Evolutionary conservation across 1,139 yeast species (phyloP).

Genomic region (Saccharomyces hybrid): DNA sequence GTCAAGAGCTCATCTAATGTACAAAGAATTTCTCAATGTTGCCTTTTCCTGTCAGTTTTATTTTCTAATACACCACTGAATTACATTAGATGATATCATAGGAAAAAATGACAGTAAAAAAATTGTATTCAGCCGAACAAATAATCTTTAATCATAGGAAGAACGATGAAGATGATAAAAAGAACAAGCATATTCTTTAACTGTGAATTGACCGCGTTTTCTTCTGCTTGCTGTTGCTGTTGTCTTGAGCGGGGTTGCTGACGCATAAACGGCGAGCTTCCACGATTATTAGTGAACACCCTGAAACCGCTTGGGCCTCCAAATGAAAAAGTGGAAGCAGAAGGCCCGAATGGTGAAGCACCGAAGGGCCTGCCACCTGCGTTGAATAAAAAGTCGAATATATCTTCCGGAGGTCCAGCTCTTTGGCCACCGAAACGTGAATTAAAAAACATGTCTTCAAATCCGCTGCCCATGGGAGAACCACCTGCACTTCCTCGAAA

Average conservation of each 20-base stretch:
- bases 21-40: background rate
- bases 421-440: constrained; percentile 12
- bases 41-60: background rate
- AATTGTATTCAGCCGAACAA: background rate
- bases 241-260: constrained; percentile 15
- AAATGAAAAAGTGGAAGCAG: constrained; percentile 40
- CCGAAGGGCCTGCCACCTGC: constrained; percentile 39
- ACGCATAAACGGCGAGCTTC: constrained; percentile 18
- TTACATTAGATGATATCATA: background rate
- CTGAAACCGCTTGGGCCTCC: constrained; percentile 41
- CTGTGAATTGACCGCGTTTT: background rate
- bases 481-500: constrained; percentile 29
- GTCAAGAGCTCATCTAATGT: background rate
- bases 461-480: constrained; percentile 13
- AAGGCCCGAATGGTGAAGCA: constrained; percentile 28
- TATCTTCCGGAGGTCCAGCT: constrained; percentile 34
- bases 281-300: constrained; percentile 31
- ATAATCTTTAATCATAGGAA: background rate
- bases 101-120: background rate
- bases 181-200: constrained; percentile 1
- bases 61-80: background rate
- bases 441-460: constrained; percentile 23
- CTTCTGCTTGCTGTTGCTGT: constrained; percentile 23
- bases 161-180: background rate
- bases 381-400: constrained; percentile 39